These are phyloP conservation scores for Schizophyllum amplum DNA, from an alignment of 1,284 basidiomycete species.

Conservation along the genomic window DNA sequence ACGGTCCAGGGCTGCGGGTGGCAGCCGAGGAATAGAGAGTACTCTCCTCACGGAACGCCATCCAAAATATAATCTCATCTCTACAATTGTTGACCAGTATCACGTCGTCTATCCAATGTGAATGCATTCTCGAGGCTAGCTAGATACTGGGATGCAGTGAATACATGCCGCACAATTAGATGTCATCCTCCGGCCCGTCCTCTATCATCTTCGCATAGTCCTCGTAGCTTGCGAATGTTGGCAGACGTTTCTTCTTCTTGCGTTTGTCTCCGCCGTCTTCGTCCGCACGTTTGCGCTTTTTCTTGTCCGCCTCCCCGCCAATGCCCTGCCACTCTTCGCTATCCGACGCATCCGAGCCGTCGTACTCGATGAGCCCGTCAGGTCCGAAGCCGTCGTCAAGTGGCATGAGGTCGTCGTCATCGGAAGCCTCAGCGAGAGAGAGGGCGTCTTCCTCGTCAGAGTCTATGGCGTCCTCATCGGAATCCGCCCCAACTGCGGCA, in stretches of 20 bases:
- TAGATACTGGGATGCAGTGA: neutral
- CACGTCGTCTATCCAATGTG: too few species aligned
- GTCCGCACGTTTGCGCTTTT: conserved; percentile 45
- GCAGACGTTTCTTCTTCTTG: conserved; percentile 69
- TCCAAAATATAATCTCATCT: too few species aligned
- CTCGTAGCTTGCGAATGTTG: conserved; percentile 91
- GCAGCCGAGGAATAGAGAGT: too few species aligned
- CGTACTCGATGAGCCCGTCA: conserved; percentile 50
- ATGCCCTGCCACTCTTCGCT: conserved; percentile 50
- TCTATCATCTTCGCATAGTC: conserved; percentile 94
- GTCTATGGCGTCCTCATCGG: neutral
- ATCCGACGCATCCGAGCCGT: conserved; percentile 35
- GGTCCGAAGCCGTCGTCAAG: conserved; percentile 42
- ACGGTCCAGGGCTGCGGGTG: too few species aligned
- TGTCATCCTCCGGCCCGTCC: conserved; percentile 67
- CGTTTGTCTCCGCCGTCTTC: conserved; percentile 45
- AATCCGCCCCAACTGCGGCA: conserved; percentile 45
- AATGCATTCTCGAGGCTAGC: too few species aligned
- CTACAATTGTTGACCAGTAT: too few species aligned
- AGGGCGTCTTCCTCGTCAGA: conserved; percentile 25
- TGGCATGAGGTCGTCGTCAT: conserved; percentile 59
- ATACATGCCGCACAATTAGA: conserved; percentile 25
- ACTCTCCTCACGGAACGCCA: too few species aligned
- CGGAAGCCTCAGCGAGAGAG: conserved; percentile 57
- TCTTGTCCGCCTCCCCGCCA: conserved; percentile 16